Evolutionary conservation across 1,284 basidiomycete species (phyloP).

Genomic region (Mrakiaceae sp.): DNA sequence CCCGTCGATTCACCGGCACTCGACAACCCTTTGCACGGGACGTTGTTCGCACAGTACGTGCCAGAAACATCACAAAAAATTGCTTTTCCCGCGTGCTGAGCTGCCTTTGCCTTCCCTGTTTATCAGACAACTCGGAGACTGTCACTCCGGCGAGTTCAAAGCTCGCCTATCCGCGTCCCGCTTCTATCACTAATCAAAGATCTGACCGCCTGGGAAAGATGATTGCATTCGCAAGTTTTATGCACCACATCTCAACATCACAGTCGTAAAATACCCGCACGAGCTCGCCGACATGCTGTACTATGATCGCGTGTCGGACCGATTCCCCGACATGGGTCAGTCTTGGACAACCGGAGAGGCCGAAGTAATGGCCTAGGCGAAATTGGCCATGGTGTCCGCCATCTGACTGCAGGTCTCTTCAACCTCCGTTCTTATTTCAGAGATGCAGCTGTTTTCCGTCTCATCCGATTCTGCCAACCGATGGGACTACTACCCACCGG

Average conservation of each 20-base stretch:
- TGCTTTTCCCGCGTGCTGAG: not conserved
- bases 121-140: constrained; percentile 11
- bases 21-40: constrained; percentile 10
- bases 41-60: constrained; percentile 13
- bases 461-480: constrained; percentile 15
- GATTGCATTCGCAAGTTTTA: constrained; percentile 13
- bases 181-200: not conserved
- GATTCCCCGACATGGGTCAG: constrained; percentile 2
- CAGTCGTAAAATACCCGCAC: constrained; percentile 11
- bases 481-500: constrained; percentile 10
- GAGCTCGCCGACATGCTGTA: constrained; percentile 10
- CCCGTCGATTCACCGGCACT: not conserved
- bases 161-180: not conserved
- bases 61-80: not conserved
- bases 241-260: constrained; percentile 12
- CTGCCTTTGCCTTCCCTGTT: not conserved
- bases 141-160: constrained; percentile 3
- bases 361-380: not conserved
- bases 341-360: not conserved
- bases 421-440: not conserved
- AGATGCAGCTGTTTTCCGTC: constrained; percentile 15
- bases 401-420: not conserved
- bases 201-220: not conserved
- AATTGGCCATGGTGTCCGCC: too few relatives aligned
- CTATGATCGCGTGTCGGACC: not conserved